phyloP scores from a whole-genome alignment of 75 land plant genomes.

The Chamaecyparis obtusa region DNA sequence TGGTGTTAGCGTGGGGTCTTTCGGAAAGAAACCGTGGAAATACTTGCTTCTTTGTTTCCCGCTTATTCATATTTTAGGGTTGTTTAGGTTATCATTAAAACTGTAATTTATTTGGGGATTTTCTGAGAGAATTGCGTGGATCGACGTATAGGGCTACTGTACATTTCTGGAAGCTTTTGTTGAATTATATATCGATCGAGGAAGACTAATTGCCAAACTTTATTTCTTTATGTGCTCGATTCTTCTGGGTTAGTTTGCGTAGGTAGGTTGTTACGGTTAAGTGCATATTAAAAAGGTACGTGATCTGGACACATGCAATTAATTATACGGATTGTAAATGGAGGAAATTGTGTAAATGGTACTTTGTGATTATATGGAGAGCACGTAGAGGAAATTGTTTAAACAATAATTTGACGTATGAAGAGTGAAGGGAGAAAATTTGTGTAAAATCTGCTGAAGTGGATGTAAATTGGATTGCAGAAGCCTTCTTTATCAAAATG shows the following conservation, averaged over 20 bases:
- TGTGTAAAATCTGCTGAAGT: no score
- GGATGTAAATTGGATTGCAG: not conserved
- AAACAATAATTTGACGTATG: no score
- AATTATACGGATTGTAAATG: no score
- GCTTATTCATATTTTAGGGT: not conserved
- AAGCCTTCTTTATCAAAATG: not conserved
- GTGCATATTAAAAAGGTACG: no score
- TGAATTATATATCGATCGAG: not conserved
- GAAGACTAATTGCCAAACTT: not conserved
- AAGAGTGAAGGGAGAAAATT: no score
- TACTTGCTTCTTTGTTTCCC: no score
- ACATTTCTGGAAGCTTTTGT: no score
- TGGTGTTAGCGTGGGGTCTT: no score
- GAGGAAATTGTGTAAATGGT: not conserved
- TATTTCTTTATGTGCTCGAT: not conserved
- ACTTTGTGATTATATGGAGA: not conserved
- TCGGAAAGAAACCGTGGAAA: no score
- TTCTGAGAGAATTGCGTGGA: not conserved
- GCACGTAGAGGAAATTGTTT: not conserved
- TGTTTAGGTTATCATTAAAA: not conserved
- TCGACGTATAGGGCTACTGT: not conserved
- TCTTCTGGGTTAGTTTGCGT: not conserved
- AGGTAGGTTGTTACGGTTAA: no score
- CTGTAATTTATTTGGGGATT: not conserved
- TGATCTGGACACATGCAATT: no score